Conservation (phyloP, 768 basidiomycete species). For the Albatrellus ellisii region DNA sequence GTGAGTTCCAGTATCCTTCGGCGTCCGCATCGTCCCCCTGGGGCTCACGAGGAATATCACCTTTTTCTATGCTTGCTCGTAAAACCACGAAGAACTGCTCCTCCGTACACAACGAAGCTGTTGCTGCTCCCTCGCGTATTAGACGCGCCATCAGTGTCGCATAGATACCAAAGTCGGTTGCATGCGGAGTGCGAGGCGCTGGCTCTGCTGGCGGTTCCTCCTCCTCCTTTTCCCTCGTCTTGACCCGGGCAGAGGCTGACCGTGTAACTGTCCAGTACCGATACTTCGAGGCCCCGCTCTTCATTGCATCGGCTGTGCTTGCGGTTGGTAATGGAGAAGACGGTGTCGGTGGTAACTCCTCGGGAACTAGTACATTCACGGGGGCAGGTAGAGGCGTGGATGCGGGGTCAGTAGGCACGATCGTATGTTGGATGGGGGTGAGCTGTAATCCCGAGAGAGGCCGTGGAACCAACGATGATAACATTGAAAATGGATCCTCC, state of each 20-base stretch:
- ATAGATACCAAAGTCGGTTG: constrained; percentile 51
- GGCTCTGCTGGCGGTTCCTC: constrained; percentile 30
- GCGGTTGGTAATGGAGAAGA: constrained; percentile 4
- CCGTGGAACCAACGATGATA: constrained; percentile 52
- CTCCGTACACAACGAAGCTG: constrained; percentile 18
- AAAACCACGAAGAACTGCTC: constrained; percentile 15
- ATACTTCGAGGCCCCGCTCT: constrained; percentile 20
- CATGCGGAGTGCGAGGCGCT: constrained; percentile 35
- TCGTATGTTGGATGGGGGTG: constrained; percentile 35
- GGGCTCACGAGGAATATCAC: background rate
- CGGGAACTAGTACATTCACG: constrained; percentile 17
- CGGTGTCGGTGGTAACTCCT: constrained; percentile 13
- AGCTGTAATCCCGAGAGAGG: constrained; percentile 40
- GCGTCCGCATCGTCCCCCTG: background rate
- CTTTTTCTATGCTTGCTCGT: background rate
- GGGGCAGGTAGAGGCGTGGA: constrained; percentile 15
- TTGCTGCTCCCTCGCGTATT: constrained; percentile 14
- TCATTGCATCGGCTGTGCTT: background rate
- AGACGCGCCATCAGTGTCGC: constrained; percentile 34
- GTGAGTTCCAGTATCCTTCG: background rate
- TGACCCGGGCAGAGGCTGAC: constrained; percentile 31
- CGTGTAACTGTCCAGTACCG: constrained; percentile 53
- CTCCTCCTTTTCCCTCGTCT: constrained; percentile 38
- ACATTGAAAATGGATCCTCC: constrained; percentile 66
- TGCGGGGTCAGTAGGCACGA: constrained; percentile 11